A percentile compares a stretch with the other conserved stretches of the same genome.
Conservation (phyloP, 371 early-diverging fungal species). For the Batrachochytrium dendrobatidis region DNA sequence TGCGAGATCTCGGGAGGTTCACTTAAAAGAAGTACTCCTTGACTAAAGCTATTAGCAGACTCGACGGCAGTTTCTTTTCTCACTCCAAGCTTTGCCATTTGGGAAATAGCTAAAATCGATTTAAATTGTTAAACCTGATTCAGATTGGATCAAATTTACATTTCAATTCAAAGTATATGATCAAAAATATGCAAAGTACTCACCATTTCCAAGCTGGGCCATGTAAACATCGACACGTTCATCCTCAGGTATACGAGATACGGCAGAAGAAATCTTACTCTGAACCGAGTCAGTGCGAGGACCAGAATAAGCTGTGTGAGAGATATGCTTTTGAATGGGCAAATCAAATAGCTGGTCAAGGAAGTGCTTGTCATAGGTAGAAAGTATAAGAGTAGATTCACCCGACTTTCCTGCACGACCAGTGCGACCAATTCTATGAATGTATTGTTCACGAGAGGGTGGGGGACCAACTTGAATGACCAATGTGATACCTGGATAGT, state of each 20-base stretch:
- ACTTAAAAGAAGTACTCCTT: background rate
- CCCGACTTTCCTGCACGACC: conserved; percentile 96
- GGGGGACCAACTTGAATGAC: conserved; percentile 96
- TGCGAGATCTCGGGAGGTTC: background rate
- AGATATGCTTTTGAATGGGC: background rate
- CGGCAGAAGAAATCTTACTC: background rate
- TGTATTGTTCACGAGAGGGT: conserved; percentile 77
- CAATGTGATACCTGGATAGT: conserved; percentile 93
- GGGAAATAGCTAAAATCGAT: background rate
- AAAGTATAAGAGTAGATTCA: conserved; percentile 74
- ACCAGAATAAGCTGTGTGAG: background rate
- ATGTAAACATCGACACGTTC: background rate
- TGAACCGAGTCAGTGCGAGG: background rate
- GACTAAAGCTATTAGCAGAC: background rate
- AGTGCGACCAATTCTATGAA: conserved; percentile 98
- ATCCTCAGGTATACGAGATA: background rate
- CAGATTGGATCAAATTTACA: too few relatives aligned
- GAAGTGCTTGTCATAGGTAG: conserved; percentile 16
- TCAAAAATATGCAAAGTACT: too few relatives aligned
- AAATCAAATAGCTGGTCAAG: background rate
- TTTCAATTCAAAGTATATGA: too few relatives aligned
- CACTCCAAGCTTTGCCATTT: background rate
- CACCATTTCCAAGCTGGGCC: background rate
- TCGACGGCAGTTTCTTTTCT: background rate
- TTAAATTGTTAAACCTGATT: too few relatives aligned